Conservation (phyloP, 2,329 filamentous ascomycete species). For the Colletotrichum orchidophilum region DNA sequence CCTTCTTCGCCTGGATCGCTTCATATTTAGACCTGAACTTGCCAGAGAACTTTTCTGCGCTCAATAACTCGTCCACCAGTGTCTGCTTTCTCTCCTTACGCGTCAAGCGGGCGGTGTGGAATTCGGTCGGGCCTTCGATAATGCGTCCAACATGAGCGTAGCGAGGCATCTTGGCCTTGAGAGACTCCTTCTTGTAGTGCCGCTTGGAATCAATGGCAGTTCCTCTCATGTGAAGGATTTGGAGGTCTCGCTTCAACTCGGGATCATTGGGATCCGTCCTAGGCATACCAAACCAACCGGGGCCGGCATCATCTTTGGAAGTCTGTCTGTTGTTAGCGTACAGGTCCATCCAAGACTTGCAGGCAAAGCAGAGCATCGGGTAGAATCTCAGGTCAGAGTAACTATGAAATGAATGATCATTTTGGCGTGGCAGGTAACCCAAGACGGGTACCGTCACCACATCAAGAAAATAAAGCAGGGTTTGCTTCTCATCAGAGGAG, state of each 20-base stretch:
- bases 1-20: slow-evolving; percentile 83
- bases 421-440: slow-evolving; percentile 62
- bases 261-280: slow-evolving; percentile 84
- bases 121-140: slow-evolving; percentile 89
- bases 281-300: slow-evolving; percentile 88
- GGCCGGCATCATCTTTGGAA: slow-evolving; percentile 70
- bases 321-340: not conserved
- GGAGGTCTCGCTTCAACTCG: slow-evolving; percentile 87
- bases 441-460: slow-evolving; percentile 50
- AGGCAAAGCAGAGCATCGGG: not conserved
- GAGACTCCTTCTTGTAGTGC: slow-evolving; percentile 87
- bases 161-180: slow-evolving; percentile 76
- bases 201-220: slow-evolving; percentile 84
- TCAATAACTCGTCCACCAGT: slow-evolving; percentile 85
- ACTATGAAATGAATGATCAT: slow-evolving; percentile 72
- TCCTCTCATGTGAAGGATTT: slow-evolving; percentile 87
- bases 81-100: slow-evolving; percentile 90
- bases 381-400: slow-evolving; percentile 69
- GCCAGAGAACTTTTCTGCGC: slow-evolving; percentile 68
- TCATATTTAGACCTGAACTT: slow-evolving; percentile 90
- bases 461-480: slow-evolving; percentile 38
- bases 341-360: not conserved
- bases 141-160: slow-evolving; percentile 92
- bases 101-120: slow-evolving; percentile 80
- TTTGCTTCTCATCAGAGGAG: slow-evolving; percentile 52